These are phyloP conservation scores for Colletotrichum falcatum DNA, from an alignment of 2,329 filamentous ascomycete genomes.

Conservation along the genomic window DNA sequence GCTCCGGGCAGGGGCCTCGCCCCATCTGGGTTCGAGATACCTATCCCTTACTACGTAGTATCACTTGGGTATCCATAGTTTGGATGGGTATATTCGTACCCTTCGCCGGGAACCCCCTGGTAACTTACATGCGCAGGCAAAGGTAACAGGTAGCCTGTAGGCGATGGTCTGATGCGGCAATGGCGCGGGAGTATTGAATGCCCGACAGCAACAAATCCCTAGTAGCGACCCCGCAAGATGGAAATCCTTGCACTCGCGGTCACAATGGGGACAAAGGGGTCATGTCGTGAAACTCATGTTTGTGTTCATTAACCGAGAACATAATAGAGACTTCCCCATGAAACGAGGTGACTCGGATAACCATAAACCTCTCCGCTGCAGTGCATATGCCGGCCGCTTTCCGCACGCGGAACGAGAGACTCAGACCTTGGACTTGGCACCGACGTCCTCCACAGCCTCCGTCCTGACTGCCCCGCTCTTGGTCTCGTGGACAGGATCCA, in stretches of 20 bases:
- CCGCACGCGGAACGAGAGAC: neutral
- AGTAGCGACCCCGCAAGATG: neutral
- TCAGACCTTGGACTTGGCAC: slow-evolving; percentile 33
- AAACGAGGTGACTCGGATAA: neutral
- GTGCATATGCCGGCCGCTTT: neutral
- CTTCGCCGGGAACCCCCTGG: neutral
- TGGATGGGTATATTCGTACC: too few species aligned
- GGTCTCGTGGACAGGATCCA: slow-evolving; percentile 18
- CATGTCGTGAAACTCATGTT: neutral
- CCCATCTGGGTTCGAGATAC: neutral
- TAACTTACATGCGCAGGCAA: neutral
- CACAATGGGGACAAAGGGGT: neutral
- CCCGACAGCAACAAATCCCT: neutral
- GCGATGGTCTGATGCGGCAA: neutral
- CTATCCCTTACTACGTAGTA: neutral
- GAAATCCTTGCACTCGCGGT: neutral
- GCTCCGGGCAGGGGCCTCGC: neutral
- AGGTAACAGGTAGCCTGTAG: neutral
- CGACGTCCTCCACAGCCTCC: slow-evolving; percentile 27
- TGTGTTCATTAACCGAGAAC: neutral
- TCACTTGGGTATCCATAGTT: neutral
- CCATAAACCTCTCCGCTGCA: neutral
- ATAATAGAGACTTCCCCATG: neutral
- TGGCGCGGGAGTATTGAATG: neutral
- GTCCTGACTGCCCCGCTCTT: slow-evolving; percentile 25